A percentile compares a stretch with the other conserved stretches of the same genome.
These are phyloP conservation scores for Mallotus japonicus DNA, from an alignment of 441 rosid species.

Conservation along the genomic window DNA sequence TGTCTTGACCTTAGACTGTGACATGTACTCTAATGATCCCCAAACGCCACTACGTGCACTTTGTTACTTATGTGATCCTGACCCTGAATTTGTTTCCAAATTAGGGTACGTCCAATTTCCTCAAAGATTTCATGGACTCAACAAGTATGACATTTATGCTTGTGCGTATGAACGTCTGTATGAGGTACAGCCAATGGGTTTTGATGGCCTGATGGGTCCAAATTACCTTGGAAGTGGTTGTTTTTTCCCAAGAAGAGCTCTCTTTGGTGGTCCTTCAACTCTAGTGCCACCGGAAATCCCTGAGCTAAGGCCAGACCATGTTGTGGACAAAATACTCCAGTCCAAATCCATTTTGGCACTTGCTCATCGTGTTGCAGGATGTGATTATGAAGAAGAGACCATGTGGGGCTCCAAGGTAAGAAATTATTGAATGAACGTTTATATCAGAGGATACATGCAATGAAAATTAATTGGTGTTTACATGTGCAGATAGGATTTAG, in stretches of 20 bases:
- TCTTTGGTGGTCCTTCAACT: conserved; percentile 44
- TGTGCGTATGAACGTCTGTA: conserved; percentile 32
- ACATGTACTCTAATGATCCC: conserved; percentile 69
- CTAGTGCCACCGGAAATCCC: conserved; percentile 27
- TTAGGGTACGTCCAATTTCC: conserved; percentile 64
- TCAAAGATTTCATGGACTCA: conserved; percentile 49
- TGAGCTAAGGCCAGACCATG: conserved; percentile 32
- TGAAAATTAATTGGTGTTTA: no score
- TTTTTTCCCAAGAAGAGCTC: conserved; percentile 46
- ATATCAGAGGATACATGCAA: no score
- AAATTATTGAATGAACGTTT: no score
- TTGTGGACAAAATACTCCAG: conserved; percentile 31
- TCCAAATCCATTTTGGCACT: conserved; percentile 30
- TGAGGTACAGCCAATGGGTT: conserved; percentile 33
- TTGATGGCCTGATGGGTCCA: conserved; percentile 46
- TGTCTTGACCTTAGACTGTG: conserved; percentile 65
- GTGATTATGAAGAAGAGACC: conserved; percentile 45
- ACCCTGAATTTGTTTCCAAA: conserved; percentile 29
- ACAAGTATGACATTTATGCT: conserved; percentile 50
- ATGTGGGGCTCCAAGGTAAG: conserved; percentile 60
- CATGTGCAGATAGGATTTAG: conserved; percentile 59
- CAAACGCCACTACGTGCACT: conserved; percentile 43
- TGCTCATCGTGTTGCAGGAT: conserved; percentile 47
- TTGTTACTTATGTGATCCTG: conserved; percentile 38
- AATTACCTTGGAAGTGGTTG: conserved; percentile 47